Base-by-base conservation (phyloP, 495 filamentous ascomycete species). In the Tuber microsphaerosporum region DNA sequence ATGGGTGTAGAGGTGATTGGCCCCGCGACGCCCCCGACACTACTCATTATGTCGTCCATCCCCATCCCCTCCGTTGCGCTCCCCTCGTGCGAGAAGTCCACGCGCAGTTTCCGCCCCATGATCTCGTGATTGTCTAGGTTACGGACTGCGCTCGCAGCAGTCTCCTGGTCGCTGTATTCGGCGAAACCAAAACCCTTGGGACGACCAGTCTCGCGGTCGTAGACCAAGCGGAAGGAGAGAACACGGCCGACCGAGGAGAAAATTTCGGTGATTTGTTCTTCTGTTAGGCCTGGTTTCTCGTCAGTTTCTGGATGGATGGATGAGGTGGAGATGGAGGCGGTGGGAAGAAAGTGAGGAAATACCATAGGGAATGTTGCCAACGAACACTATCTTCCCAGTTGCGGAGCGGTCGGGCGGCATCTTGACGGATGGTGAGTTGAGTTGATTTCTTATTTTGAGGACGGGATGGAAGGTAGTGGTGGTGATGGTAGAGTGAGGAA, bases 151-250 rank as follows among this genome's bases (percentile, higher is more conserved):
- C 93, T 97, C 61, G 94, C 93, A 31, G 95, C 95, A 10, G 93
- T 92, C 81, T 99, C 95, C 77, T 89, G 85, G 79, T 99, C 95
- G 41, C 91, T 89, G 81, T 94, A 99, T 80, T 98, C 94, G 61
- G 93, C 92, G 81, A 99, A 99, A 37, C 95, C 95, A 82, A 97
- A 99, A 19, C 95, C 95, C 84, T 97, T 98, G 0, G 95, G 95
- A 68, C 92, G 89, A 5, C 96, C 95, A 0, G 94, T 98, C 79
- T 98, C 94, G 14, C 92, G 91, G 85, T 99, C 97, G 85, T 97
- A 95, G 79, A 98, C 94, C 20, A 99, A 87, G 45, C 95, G 90
- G 84, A 99, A 98, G 81, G 91, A 93, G n/a, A 94, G 85, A 1
- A 97, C 94, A 73, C 92, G 91, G 19, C 95, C 95, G 70, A 91